Evolutionary conservation across 2,329 filamentous ascomycete species (phyloP).

Genomic region (Xylariales sp.): DNA sequence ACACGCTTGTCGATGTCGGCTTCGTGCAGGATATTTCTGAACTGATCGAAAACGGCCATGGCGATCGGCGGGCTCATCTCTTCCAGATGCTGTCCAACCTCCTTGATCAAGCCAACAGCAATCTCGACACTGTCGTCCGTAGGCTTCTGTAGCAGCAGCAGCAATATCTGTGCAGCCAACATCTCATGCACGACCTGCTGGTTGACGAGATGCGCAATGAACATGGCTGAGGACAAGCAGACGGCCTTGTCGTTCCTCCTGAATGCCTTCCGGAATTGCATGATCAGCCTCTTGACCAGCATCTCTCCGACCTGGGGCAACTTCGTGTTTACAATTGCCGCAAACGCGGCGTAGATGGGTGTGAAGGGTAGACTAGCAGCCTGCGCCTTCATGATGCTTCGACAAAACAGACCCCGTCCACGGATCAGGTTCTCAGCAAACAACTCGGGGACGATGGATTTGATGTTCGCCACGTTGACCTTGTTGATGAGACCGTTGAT

Average conservation of each 20-base stretch:
- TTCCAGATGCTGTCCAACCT: conserved; percentile 90
- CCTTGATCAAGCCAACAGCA: conserved; percentile 85
- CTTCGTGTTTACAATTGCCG: conserved; percentile 95
- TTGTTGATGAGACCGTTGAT: conserved; percentile 99
- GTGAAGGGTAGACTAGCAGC: conserved; percentile 94
- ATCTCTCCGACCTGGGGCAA: conserved; percentile 91
- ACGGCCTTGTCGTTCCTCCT: conserved; percentile 96
- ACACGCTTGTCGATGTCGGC: conserved; percentile 95
- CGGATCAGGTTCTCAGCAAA: conserved; percentile 93
- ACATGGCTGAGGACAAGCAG: conserved; percentile 86
- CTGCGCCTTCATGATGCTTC: conserved; percentile 98
- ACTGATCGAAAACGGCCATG: conserved; percentile 89
- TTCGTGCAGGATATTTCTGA: conserved; percentile 91
- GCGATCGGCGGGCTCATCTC: conserved; percentile 91
- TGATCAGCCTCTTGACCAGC: conserved; percentile 75
- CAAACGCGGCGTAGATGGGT: conserved; percentile 93
- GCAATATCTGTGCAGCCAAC: conserved; percentile 83
- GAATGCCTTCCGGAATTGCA: conserved; percentile 94
- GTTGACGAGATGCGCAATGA: conserved; percentile 92
- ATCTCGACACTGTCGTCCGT: conserved; percentile 98
- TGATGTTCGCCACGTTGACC: conserved; percentile 97
- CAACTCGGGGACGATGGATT: conserved; percentile 91
- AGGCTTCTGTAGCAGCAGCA: conserved; percentile 89
- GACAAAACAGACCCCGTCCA: conserved; percentile 86
- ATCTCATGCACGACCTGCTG: conserved; percentile 95